Base-by-base conservation (phyloP, 768 basidiomycete species). In the Termitomyces heimii region DNA sequence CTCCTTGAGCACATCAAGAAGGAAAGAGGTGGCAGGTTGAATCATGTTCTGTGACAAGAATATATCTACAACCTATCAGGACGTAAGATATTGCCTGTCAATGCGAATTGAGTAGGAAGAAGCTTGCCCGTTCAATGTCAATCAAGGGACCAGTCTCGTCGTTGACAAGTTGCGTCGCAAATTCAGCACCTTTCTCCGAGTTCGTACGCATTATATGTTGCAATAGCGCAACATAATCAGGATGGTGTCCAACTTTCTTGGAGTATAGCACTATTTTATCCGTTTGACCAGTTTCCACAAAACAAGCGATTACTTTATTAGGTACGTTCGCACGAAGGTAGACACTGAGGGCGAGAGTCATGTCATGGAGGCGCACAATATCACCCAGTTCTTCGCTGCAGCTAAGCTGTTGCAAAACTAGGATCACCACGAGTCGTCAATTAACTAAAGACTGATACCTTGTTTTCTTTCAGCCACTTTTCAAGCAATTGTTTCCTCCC, bases 31-130 rank as follows among this genome's bases (percentile, higher is more conserved):
- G 5, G 97, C 97, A 20, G 95, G 96, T 71, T 98, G 97, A 57
- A 98, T 95, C 94, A 98, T 93, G 75, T 98, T 98, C 70, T 97
- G 95, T 0, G 90, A 89, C 94, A 98, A 97, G 79, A 99, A 98
- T 65, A 98, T 97, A 66, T 99, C 97, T 59, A 98, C 94, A 54
- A 98, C 91, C 86, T 89, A 55, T 12, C 53, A 22, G 8, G 29
- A 29, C 39, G 24, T 35, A 32, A 50, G 31, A 56, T 45, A 28
- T 51, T 50, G 42, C 26, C 13, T 55, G 37, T 3, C 16, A 16
- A 55, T 63, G 18, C 5, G 24, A 2, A 58, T 54, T 32, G 52
- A 44, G 29, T 29, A 43, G 45, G 22, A 29, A 35, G 37, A 35
- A 39, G 72, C 83, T 58, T 65, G 88, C 95, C 53, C 95, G 79